Evolutionary conservation across 1,284 basidiomycete genomes (phyloP).

Genomic region (Volvariella volvacea): DNA sequence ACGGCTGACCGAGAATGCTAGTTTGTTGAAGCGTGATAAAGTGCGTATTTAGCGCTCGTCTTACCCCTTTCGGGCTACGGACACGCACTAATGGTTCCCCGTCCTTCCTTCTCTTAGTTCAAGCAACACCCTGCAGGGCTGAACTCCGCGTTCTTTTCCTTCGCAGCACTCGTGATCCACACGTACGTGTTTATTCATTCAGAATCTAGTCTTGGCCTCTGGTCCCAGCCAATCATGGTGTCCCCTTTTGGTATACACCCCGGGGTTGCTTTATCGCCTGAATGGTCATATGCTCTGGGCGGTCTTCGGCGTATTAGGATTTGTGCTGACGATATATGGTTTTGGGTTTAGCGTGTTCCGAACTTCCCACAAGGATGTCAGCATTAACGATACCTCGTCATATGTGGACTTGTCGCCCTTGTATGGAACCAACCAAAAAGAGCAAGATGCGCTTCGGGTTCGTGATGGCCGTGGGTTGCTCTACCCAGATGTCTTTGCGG

Average conservation of each 20-base stretch:
- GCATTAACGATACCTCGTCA: constrained; percentile 80
- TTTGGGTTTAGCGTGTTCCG: constrained; percentile 60
- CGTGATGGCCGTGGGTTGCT: constrained; percentile 63
- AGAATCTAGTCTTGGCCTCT: constrained; percentile 3
- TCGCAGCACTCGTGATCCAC: constrained; percentile 75
- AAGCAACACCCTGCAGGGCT: neutral
- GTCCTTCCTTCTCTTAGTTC: neutral
- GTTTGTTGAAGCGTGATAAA: neutral
- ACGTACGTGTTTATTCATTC: constrained; percentile 30
- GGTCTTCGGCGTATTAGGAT: no score
- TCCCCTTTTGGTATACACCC: no score
- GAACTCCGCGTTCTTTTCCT: neutral
- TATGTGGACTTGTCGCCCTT: constrained; percentile 82
- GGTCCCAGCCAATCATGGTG: neutral
- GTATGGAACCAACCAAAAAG: constrained; percentile 65
- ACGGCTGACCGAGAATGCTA: neutral
- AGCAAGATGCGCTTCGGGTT: constrained; percentile 54
- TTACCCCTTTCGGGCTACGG: no score
- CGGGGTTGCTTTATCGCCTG: no score
- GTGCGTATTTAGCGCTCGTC: neutral
- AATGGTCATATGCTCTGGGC: no score
- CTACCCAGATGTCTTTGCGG: constrained; percentile 68
- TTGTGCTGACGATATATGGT: neutral
- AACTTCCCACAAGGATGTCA: constrained; percentile 55
- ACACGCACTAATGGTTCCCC: no score